Evolutionary conservation across 257 asterid genomes (phyloP), one percentile per base, ranked within the genome.

Genomic region (Rhazya stricta): DNA sequence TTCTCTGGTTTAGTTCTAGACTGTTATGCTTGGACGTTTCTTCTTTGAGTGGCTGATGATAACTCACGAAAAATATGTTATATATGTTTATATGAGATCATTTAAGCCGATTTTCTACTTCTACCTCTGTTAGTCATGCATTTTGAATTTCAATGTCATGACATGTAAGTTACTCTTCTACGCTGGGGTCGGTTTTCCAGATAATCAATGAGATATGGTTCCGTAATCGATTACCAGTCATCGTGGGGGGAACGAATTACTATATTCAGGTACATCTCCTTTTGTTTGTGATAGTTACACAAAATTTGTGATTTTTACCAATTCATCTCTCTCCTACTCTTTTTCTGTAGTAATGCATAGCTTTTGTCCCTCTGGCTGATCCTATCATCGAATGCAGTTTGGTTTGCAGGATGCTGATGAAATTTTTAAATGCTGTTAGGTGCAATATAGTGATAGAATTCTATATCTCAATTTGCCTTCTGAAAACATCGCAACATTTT

Each of bases 211-310:
- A 89, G 79, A 89, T 95, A 77, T 84, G 86, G 81, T 89, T 97
- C 67, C 91, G 96, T 78, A 84, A 87, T 58, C 77, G 84, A 80
- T 77, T 95, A 85, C 99, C 99, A n/a, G 94, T 92, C 62, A 83
- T 95, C 48, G 99, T 95, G 61, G 99, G 99, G 9, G 99, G 99
- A 83, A 89, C 99, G 79, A 92, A 95, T 85, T 92, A 95, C 82
- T 95, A 92, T 80, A 95, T 92, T 79, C 99, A 92, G 96, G 98
- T 94, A 77, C 82, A 80, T 53, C 8, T 71, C 3, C 10, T 18
- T 45, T 48, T 32, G 29, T 48, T 18, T 27, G 25, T 34, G 12
- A 32, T 48, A 3, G 15, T 27, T 45, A 25, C 48, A 46, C 46
- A 45, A 1, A 37, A 41, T 21, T 39, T 29, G 32, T 67, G 36